Percentiles rank a stretch among this genome's conserved stretches.
Conservation (phyloP, 345 rosid species). For the Theobroma cacao region DNA sequence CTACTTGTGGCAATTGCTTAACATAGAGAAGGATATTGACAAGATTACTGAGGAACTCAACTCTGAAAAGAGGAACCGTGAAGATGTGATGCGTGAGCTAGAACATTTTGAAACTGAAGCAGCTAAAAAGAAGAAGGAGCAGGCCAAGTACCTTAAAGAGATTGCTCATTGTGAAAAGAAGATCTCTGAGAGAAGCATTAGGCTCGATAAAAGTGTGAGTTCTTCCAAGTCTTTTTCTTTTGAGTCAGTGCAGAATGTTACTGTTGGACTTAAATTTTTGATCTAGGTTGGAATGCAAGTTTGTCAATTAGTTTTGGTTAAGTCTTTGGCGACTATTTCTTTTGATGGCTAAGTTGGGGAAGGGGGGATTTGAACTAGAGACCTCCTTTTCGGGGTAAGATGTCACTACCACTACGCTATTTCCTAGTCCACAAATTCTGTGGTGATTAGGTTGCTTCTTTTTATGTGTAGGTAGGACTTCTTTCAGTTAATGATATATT, state of each 20-base stretch:
- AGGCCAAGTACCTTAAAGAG: slow-evolving; percentile 78
- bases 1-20: slow-evolving; percentile 82
- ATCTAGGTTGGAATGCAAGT: background rate
- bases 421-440: background rate
- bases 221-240: background rate
- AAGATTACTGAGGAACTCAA: slow-evolving; percentile 63
- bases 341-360: background rate
- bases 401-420: background rate
- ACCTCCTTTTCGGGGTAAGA: background rate
- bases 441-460: background rate
- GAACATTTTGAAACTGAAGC: slow-evolving; percentile 65
- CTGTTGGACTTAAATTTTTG: background rate
- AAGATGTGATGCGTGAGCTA: slow-evolving; percentile 61
- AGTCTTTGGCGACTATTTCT: background rate
- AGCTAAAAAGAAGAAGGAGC: slow-evolving; percentile 66
- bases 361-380: background rate
- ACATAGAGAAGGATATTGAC: slow-evolving; percentile 65
- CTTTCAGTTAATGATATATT: slow-evolving; percentile 2
- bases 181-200: slow-evolving; percentile 68
- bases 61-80: slow-evolving; percentile 56
- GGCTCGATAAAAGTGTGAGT: slow-evolving; percentile 77
- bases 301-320: background rate
- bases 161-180: slow-evolving; percentile 70
- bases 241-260: background rate
- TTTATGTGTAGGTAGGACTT: background rate